Conservation (phyloP, 441 rosid genomes). For the Adansonia gregorii region DNA sequence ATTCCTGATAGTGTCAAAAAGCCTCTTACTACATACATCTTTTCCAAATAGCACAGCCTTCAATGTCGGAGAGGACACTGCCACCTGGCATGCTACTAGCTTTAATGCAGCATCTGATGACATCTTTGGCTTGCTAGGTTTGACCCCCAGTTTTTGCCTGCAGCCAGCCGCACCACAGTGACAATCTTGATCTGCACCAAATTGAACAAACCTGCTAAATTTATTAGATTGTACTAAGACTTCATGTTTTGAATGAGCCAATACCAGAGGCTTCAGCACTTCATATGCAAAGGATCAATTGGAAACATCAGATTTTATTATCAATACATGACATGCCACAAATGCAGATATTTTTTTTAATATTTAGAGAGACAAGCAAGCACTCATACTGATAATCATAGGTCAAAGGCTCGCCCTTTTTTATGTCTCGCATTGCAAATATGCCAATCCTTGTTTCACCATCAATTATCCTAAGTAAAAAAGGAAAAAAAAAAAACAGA, state of each 20-base stretch:
- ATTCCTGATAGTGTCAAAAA: conserved; percentile 20
- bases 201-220: conserved; percentile 95
- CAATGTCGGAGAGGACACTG: conserved; percentile 55
- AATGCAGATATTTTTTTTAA: background rate
- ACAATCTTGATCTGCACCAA: conserved; percentile 99
- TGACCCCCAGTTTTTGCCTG: conserved; percentile 89
- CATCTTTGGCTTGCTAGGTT: conserved; percentile 78
- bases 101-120: conserved; percentile 67
- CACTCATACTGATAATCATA: conserved; percentile 91
- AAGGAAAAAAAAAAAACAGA: conserved; percentile 11
- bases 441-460: conserved; percentile 99
- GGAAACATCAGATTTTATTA: conserved; percentile 15
- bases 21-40: conserved; percentile 44
- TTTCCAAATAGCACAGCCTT: conserved; percentile 50
- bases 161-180: conserved; percentile 88
- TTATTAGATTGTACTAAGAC: conserved; percentile 51
- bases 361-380: conserved; percentile 33
- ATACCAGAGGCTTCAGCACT: conserved; percentile 8
- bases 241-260: background rate
- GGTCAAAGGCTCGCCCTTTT: conserved; percentile 90
- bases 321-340: background rate
- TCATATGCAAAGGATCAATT: background rate
- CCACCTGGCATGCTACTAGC: conserved; percentile 68
- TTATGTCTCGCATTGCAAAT: conserved; percentile 80
- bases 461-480: conserved; percentile 73